Conservation (phyloP, 139 green algal genomes). For the Yamagishiella unicocca region DNA sequence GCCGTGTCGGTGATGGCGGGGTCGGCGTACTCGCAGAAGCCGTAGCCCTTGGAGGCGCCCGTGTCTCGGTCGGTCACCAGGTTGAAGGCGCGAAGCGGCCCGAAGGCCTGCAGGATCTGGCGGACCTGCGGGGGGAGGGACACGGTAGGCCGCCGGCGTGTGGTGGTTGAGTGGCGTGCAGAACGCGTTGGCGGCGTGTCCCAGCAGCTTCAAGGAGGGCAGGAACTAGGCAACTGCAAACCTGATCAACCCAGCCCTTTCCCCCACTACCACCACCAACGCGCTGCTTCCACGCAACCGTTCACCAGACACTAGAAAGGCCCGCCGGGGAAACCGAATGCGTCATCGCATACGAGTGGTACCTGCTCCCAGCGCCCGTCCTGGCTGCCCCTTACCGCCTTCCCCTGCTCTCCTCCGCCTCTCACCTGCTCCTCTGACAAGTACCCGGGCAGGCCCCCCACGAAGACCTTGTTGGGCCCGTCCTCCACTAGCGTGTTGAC, state of each 20-base stretch:
- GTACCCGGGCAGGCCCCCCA: slow-evolving; percentile 58
- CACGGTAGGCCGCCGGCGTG: not conserved
- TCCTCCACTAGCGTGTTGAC: slow-evolving; percentile 64
- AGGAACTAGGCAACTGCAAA: no score
- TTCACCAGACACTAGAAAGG: no score
- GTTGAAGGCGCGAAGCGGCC: slow-evolving; percentile 63
- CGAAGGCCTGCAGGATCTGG: slow-evolving; percentile 62
- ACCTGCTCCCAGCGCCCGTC: no score
- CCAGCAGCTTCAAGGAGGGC: not conserved
- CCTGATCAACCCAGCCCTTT: no score
- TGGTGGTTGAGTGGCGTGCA: no score
- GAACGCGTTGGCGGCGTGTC: not conserved
- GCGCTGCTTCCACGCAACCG: not conserved
- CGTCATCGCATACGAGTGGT: no score
- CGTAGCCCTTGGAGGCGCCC: slow-evolving; percentile 52
- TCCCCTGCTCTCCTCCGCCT: not conserved
- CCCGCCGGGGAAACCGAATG: no score
- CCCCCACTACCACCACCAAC: no score
- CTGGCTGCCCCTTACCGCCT: no score
- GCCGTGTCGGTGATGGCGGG: slow-evolving; percentile 45
- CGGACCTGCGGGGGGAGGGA: slow-evolving; percentile 39
- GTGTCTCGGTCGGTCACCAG: slow-evolving; percentile 58
- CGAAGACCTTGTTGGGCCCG: slow-evolving; percentile 60
- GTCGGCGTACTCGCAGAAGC: slow-evolving; percentile 63
- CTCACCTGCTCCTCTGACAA: slow-evolving; percentile 68